Percentiles rank a stretch among this genome's conserved stretches.
These are phyloP conservation scores for Suillus americanus DNA, from an alignment of 768 basidiomycete genomes.

Conservation along the genomic window DNA sequence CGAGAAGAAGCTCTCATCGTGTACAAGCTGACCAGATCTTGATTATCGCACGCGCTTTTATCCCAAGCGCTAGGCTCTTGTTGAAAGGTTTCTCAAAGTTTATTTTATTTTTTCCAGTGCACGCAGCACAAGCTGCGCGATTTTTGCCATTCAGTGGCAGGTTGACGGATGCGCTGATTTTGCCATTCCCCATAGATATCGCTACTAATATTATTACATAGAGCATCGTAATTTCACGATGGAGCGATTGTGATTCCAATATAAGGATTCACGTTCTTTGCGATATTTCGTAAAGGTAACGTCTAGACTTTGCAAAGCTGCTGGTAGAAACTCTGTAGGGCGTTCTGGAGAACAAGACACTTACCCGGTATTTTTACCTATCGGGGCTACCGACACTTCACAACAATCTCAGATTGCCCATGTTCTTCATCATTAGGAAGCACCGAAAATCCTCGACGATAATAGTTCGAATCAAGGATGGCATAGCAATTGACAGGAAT, in stretches of 20 bases:
- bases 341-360: no score
- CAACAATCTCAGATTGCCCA: not conserved
- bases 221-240: not conserved
- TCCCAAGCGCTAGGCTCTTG: slow-evolving; percentile 10
- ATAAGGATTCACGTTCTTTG: no score
- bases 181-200: slow-evolving; percentile 18
- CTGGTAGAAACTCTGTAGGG: not conserved
- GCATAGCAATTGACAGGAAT: not conserved
- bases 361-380: no score
- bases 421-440: not conserved
- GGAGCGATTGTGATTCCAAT: no score
- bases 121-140: slow-evolving; percentile 13
- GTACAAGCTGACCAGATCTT: not conserved
- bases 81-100: not conserved
- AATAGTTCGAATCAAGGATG: not conserved
- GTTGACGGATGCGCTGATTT: slow-evolving; percentile 24
- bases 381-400: no score
- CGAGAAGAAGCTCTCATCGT: not conserved
- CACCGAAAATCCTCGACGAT: not conserved
- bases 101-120: slow-evolving; percentile 7
- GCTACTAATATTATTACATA: slow-evolving; percentile 1
- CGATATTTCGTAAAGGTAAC: not conserved
- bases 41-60: slow-evolving; percentile 14
- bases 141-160: slow-evolving; percentile 26
- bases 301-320: not conserved